Conservation (phyloP, 495 filamentous ascomycete species). For the Evernia prunastri region DNA sequence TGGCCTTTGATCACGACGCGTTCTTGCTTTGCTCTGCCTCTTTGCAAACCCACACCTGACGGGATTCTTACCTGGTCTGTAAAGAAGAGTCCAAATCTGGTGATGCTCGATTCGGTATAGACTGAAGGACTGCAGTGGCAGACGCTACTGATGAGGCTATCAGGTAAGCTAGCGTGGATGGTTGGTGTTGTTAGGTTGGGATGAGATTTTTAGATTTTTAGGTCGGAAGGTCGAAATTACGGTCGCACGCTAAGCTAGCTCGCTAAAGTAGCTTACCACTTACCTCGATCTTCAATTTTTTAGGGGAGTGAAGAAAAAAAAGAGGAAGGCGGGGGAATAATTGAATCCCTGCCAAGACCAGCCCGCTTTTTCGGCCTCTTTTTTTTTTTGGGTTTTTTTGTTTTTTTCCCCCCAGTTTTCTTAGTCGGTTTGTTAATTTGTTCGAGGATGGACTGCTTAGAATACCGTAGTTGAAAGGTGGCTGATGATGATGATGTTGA, state of each 20-base stretch:
- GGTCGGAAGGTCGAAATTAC: slow-evolving; percentile 6
- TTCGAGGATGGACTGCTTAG: too few species aligned
- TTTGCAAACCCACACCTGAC: background rate
- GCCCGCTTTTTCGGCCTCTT: background rate
- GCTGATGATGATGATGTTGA: too few species aligned
- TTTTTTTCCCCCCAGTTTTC: too few species aligned
- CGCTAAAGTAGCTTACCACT: too few species aligned
- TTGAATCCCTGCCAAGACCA: slow-evolving; percentile 5
- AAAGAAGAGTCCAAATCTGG: slow-evolving; percentile 7
- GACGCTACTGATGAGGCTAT: slow-evolving; percentile 21
- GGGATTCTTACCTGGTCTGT: slow-evolving; percentile 7
- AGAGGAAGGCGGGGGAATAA: background rate
- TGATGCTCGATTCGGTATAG: slow-evolving; percentile 20
- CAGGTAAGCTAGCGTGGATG: slow-evolving; percentile 16
- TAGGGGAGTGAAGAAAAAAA: too few species aligned
- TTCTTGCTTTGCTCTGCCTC: slow-evolving; percentile 7
- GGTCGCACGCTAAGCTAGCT: slow-evolving; percentile 5
- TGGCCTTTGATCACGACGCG: background rate
- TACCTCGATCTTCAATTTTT: background rate
- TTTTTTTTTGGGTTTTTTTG: too few species aligned
- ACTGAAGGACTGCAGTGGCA: slow-evolving; percentile 10
- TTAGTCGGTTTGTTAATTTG: too few species aligned
- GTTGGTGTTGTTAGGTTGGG: slow-evolving; percentile 18
- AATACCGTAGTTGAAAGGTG: too few species aligned
- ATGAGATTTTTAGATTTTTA: slow-evolving; percentile 4